These are phyloP conservation scores for Tricholomella constricta DNA, from an alignment of 768 basidiomycete species.

Conservation along the genomic window DNA sequence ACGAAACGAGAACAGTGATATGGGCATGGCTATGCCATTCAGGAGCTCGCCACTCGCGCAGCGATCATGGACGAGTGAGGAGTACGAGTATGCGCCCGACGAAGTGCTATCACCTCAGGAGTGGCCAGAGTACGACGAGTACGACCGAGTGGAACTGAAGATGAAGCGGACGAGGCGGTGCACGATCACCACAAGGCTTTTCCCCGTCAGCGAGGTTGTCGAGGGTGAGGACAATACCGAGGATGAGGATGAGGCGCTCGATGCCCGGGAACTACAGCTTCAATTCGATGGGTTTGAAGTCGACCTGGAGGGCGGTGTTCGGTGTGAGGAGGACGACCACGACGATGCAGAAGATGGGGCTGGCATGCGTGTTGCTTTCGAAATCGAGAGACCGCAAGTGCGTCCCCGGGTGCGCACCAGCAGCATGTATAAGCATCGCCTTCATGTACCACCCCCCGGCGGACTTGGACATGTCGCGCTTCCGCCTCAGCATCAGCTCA, in stretches of 20 bases:
- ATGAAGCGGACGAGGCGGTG: slow-evolving; percentile 14
- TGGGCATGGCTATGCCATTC: slow-evolving; percentile 53
- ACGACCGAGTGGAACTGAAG: slow-evolving; percentile 13
- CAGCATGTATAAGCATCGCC: slow-evolving; percentile 34
- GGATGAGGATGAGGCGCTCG: slow-evolving; percentile 25
- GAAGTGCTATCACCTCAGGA: neutral
- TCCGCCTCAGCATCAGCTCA: slow-evolving; percentile 9
- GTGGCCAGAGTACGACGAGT: slow-evolving; percentile 19
- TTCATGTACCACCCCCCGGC: slow-evolving; percentile 16
- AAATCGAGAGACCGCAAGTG: slow-evolving; percentile 28
- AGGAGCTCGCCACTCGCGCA: slow-evolving; percentile 52
- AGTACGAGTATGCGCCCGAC: slow-evolving; percentile 25
- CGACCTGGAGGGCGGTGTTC: slow-evolving; percentile 30
- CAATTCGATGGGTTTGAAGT: slow-evolving; percentile 30
- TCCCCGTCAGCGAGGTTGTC: slow-evolving; percentile 44
- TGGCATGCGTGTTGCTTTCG: slow-evolving; percentile 19
- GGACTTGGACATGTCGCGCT: slow-evolving; percentile 2
- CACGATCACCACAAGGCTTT: slow-evolving; percentile 26
- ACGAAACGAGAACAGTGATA: slow-evolving; percentile 21
- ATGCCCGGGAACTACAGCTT: slow-evolving; percentile 32
- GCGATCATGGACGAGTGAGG: slow-evolving; percentile 40
- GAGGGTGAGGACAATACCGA: slow-evolving; percentile 17
- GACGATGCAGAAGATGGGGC: neutral
- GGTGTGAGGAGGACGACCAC: slow-evolving; percentile 18
- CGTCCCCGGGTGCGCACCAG: slow-evolving; percentile 35